phyloP scores from a whole-genome alignment of 805 yeast genomes.

The Ogataea thermomethanolica region DNA sequence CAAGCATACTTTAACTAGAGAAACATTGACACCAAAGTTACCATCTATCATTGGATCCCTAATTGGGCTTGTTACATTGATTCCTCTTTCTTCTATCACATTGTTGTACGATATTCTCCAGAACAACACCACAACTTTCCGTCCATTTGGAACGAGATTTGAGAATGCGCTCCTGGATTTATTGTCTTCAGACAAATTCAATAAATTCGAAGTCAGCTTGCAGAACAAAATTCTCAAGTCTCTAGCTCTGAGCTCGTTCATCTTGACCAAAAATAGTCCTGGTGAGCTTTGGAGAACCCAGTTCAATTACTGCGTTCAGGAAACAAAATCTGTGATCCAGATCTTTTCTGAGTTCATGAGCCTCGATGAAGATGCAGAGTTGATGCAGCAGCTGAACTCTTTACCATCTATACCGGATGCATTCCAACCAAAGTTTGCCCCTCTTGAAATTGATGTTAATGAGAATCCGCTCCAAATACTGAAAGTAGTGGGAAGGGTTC shows the following conservation, averaged over 20 bases:
- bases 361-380: conserved; percentile 52
- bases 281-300: conserved; percentile 45
- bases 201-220: conserved; percentile 38
- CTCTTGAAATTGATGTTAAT: conserved; percentile 57
- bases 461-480: conserved; percentile 46
- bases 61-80: conserved; percentile 42
- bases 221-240: conserved; percentile 43
- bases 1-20: conserved; percentile 81
- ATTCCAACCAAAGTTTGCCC: conserved; percentile 37
- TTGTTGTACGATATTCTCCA: conserved; percentile 42
- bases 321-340: conserved; percentile 51
- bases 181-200: conserved; percentile 35
- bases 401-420: conserved; percentile 37
- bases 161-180: conserved; percentile 42
- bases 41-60: conserved; percentile 55
- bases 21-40: conserved; percentile 75
- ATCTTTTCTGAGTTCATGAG: conserved; percentile 59
- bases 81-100: conserved; percentile 37
- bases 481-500: conserved; percentile 49
- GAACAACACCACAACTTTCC: conserved; percentile 72
- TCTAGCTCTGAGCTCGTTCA: conserved; percentile 52
- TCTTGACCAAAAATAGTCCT: conserved; percentile 51
- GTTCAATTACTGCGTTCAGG: conserved; percentile 46
- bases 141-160: conserved; percentile 70
- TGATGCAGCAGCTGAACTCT: conserved; percentile 36